Evolutionary conservation across 805 yeast species (phyloP).

Genomic region (Ogataea zsoltii): DNA sequence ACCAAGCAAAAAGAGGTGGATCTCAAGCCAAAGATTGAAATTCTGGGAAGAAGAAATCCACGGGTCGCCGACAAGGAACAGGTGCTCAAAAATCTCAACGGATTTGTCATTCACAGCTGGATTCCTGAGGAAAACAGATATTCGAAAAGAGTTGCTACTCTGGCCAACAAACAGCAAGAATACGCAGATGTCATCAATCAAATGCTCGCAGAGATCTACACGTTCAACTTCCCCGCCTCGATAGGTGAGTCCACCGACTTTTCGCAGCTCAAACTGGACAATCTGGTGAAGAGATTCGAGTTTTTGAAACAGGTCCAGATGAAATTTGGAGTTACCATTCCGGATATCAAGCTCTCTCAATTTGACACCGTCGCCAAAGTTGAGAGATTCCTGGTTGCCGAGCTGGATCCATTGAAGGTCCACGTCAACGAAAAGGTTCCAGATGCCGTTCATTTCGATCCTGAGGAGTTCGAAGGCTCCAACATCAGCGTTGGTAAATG

Average conservation of each 20-base stretch:
- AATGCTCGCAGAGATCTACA: constrained; percentile 18
- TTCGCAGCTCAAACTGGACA: constrained; percentile 29
- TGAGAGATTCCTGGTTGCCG: constrained; percentile 35
- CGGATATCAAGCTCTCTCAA: constrained; percentile 49
- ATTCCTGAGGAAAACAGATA: constrained; percentile 28
- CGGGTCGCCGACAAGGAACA: constrained; percentile 23
- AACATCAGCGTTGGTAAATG: constrained; percentile 58
- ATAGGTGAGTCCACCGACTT: neutral
- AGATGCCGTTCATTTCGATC: constrained; percentile 66
- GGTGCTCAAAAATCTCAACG: constrained; percentile 27
- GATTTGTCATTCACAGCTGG: constrained; percentile 34
- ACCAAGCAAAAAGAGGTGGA: constrained; percentile 18
- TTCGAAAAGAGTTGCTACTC: constrained; percentile 8
- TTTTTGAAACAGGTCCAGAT: constrained; percentile 49
- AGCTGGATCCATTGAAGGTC: constrained; percentile 43
- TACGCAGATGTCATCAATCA: constrained; percentile 16
- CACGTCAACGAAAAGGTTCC: constrained; percentile 60
- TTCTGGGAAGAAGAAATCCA: constrained; percentile 34
- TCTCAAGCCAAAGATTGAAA: constrained; percentile 23
- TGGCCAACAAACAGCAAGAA: constrained; percentile 7
- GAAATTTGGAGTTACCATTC: constrained; percentile 50
- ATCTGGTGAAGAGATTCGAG: constrained; percentile 50
- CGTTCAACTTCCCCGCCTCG: constrained; percentile 12
- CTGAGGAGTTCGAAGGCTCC: constrained; percentile 54
- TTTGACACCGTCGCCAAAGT: constrained; percentile 42